Percentiles rank a stretch among this genome's conserved stretches.
phyloP scores from a whole-genome alignment of 2,329 filamentous ascomycete genomes.

The Monilinia laxa region DNA sequence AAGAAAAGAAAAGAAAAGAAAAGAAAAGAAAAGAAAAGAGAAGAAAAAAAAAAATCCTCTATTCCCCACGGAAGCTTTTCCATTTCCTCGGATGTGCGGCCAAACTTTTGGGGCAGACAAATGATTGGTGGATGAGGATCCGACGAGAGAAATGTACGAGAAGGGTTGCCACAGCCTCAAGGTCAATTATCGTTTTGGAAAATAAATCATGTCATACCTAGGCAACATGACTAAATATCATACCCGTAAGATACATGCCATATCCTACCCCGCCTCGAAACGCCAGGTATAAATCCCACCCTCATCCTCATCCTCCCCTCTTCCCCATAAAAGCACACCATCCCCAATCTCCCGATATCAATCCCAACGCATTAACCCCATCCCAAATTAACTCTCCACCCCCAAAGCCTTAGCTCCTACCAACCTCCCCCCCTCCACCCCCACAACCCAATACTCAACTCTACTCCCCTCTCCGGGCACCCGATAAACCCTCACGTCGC shows the following conservation, averaged over 20 bases:
- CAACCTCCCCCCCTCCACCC: conserved; percentile 51
- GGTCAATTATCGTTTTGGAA: no score
- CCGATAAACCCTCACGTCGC: conserved; percentile 72
- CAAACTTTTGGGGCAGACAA: no score
- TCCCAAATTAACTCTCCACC: conserved; percentile 10
- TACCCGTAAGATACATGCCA: neutral
- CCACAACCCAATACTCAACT: conserved; percentile 78
- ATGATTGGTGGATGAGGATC: no score
- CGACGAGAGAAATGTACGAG: no score
- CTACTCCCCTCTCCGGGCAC: conserved; percentile 62
- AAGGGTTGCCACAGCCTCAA: no score
- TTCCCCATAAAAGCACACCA: neutral
- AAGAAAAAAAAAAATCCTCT: no score
- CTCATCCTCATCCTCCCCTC: neutral
- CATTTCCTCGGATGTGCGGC: no score
- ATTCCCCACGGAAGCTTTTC: no score
- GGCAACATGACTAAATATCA: neutral
- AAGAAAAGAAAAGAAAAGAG: no score
- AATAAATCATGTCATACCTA: neutral
- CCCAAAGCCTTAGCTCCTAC: conserved; percentile 19
- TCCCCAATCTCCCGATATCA: neutral
- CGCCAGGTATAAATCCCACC: conserved; percentile 7
- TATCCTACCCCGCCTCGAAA: neutral
- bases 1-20: no score
- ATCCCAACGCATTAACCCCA: neutral